Conservation (phyloP, 2,329 filamentous ascomycete genomes). For the Aspergillus sp. region DNA sequence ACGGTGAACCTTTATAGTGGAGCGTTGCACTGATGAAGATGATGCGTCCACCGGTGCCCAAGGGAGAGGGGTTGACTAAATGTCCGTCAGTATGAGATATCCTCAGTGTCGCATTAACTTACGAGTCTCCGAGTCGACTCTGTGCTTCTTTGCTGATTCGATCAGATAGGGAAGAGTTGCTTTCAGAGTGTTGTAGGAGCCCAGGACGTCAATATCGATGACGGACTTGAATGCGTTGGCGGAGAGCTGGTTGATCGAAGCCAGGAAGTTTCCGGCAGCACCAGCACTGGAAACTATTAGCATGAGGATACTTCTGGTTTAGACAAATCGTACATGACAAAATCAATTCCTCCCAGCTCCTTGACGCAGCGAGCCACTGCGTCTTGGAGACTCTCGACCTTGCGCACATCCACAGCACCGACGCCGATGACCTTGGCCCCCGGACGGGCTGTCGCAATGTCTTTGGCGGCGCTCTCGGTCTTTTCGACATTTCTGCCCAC, state of each 20-base stretch:
- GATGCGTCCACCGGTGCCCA: conserved; percentile 71
- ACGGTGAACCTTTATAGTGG: conserved; percentile 79
- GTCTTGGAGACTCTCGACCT: conserved; percentile 61
- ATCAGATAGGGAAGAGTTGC: conserved; percentile 79
- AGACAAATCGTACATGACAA: conserved; percentile 63
- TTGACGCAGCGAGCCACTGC: conserved; percentile 75
- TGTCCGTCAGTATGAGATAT: conserved; percentile 4
- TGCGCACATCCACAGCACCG: conserved; percentile 69
- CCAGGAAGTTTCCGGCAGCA: conserved; percentile 92
- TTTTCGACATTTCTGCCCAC: conserved; percentile 85
- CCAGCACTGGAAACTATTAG: conserved; percentile 60
- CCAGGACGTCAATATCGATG: conserved; percentile 92
- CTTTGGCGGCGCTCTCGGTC: conserved; percentile 73
- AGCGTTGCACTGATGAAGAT: conserved; percentile 87
- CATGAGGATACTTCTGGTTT: background rate
- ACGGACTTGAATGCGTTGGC: conserved; percentile 91
- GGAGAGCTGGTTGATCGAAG: conserved; percentile 74
- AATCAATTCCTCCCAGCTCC: conserved; percentile 86
- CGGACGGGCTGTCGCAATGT: conserved; percentile 72
- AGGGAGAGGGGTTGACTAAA: conserved; percentile 31
- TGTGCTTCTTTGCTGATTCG: conserved; percentile 63
- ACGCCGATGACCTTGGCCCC: conserved; percentile 85
- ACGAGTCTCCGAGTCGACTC: conserved; percentile 54
- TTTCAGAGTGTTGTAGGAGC: conserved; percentile 92
- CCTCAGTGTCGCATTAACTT: conserved; percentile 11